Base-by-base conservation (phyloP, 495 filamentous ascomycete genomes). In the Penicillium paradoxum region DNA sequence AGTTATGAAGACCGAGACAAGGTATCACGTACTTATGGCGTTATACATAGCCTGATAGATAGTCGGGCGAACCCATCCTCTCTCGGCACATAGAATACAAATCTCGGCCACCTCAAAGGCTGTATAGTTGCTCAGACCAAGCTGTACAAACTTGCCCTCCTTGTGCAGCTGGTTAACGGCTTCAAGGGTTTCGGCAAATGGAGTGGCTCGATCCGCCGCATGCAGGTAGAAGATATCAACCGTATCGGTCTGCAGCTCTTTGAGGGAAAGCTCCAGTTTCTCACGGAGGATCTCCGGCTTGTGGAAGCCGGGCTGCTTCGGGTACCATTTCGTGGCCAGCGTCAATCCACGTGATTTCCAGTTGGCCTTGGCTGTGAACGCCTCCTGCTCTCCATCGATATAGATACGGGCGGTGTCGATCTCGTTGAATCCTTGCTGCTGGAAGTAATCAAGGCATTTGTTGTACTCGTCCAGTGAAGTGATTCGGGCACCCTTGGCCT, bases 151-250 rank as follows among this genome's bases (percentile, higher is more conserved):
- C 61, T 92, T 96, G 40, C 91, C 90, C 54, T 87, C 81, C 68
- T 90, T 88, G 72, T 96, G 88, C 45, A 95, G 69, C 65, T 90
- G 77, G 67, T 97, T 81, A 51, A 89, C 79, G 34, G 82, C 86
- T 51, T 82, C 75, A 27, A 96, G 79, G 0, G 91, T 92, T 57
- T 91, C 87, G 3, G 82, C 80, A 60, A 95, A 96, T 9, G 87
- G 87, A 4, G 84, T 80, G 0, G 78, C 80, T 7, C 89, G 82
- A 67, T 96, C 91, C 4, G 91, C 78, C 4, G 89, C 90, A 67
- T 96, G 91, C 8, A 96, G 76, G 55, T 96, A 96, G 69, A 88
- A 87, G 44, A 95, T 88, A 64, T 97, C 92, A 0, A 96, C 87
- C 43, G 73, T 76, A 41, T 95, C 81, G 1, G 88, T 85, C 8